Evolutionary conservation across 2,329 filamentous ascomycete genomes (phyloP).

Genomic region (Trichoderma sp.): DNA sequence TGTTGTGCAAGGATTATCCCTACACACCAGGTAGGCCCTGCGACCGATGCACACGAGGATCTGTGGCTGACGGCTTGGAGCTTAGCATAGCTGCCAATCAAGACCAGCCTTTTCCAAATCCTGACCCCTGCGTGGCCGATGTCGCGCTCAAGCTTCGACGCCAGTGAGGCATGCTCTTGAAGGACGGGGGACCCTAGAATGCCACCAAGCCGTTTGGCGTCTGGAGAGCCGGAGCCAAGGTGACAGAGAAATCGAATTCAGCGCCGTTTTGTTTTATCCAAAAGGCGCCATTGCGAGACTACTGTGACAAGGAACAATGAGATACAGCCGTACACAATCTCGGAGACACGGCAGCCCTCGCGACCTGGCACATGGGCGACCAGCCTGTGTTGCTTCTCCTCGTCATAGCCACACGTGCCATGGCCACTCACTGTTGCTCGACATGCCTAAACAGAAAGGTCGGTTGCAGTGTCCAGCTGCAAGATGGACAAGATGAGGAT

Average conservation of each 20-base stretch:
- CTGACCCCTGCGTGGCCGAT: constrained; percentile 21
- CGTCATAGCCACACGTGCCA: constrained; percentile 10
- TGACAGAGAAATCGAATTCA: constrained; percentile 2
- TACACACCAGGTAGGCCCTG: not conserved
- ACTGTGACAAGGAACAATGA: not conserved
- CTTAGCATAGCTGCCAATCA: constrained; percentile 22
- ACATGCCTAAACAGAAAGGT: constrained; percentile 12
- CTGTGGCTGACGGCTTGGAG: constrained; percentile 23
- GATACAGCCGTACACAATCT: not conserved
- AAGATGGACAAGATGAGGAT: constrained; percentile 22
- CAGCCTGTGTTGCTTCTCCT: not conserved
- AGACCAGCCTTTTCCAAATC: constrained; percentile 14
- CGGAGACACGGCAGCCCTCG: not conserved
- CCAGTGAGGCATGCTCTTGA: constrained; percentile 12
- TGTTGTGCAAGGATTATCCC: constrained; percentile 8
- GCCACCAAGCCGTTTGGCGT: constrained; percentile 9
- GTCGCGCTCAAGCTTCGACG: constrained; percentile 22
- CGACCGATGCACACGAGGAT: constrained; percentile 21
- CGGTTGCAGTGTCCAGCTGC: constrained; percentile 18
- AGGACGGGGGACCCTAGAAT: not conserved
- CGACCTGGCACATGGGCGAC: not conserved
- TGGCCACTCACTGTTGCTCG: not conserved
- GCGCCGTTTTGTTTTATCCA: not conserved
- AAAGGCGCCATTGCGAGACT: not conserved
- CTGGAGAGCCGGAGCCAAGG: not conserved